These are phyloP conservation scores for Fusarium foetens DNA, from an alignment of 2,329 filamentous ascomycete species.

Conservation along the genomic window DNA sequence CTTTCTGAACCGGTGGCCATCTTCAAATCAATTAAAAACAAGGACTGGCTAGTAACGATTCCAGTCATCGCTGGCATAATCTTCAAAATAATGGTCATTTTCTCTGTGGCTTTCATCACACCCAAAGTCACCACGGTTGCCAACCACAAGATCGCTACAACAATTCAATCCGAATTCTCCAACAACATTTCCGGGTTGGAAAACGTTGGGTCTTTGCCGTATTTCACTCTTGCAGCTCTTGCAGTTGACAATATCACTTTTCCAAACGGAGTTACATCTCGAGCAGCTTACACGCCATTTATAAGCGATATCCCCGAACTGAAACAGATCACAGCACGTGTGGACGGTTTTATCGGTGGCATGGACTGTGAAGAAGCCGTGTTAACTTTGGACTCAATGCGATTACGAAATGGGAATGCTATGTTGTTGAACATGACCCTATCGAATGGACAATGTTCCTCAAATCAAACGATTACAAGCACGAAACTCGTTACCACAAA, in stretches of 20 bases:
- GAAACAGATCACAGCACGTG: constrained; percentile 43
- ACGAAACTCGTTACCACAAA: constrained; percentile 23
- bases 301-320: constrained; percentile 37
- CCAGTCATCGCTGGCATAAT: constrained; percentile 44
- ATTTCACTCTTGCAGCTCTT: constrained; percentile 50
- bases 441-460: constrained; percentile 31
- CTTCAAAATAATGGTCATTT: constrained; percentile 49
- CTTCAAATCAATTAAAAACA: constrained; percentile 45
- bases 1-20: constrained; percentile 45
- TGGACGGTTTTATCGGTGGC: constrained; percentile 49
- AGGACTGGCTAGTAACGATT: constrained; percentile 49
- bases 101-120: constrained; percentile 52
- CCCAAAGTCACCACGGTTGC: constrained; percentile 45
- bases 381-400: constrained; percentile 40
- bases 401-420: constrained; percentile 21
- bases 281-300: constrained; percentile 52
- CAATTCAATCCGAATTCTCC: constrained; percentile 45
- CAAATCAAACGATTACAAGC: constrained; percentile 33
- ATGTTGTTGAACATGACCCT: constrained; percentile 47
- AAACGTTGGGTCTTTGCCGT: constrained; percentile 44
- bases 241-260: constrained; percentile 42
- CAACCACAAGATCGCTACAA: constrained; percentile 40
- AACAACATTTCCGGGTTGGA: constrained; percentile 41
- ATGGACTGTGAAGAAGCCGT: constrained; percentile 48
- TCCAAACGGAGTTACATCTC: constrained; percentile 48